Evolutionary conservation across 805 yeast genomes (phyloP).

Genomic region (Barnettozyma botsteinii): DNA sequence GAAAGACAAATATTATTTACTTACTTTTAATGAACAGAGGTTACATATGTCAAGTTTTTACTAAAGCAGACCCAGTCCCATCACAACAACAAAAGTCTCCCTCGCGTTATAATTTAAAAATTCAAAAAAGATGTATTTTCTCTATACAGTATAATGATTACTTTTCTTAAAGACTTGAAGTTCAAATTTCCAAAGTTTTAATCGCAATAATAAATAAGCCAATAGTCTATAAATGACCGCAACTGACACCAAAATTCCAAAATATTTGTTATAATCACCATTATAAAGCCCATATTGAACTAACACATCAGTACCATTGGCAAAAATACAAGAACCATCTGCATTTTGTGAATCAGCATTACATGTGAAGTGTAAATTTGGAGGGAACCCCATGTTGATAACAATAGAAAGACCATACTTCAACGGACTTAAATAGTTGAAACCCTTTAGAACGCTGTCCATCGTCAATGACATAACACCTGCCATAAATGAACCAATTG

Average conservation of each 20-base stretch:
- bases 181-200: conserved; percentile 20
- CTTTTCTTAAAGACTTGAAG: conserved; percentile 12
- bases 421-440: conserved; percentile 74
- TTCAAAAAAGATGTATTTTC: too few relatives aligned
- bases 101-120: too few relatives aligned
- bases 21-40: too few relatives aligned
- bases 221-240: conserved; percentile 37
- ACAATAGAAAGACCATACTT: conserved; percentile 57
- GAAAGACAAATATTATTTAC: too few relatives aligned
- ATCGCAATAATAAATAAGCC: conserved; percentile 26
- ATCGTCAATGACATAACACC: conserved; percentile 78
- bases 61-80: not conserved
- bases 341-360: conserved; percentile 25
- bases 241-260: conserved; percentile 35
- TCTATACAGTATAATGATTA: not conserved
- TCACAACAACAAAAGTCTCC: not conserved
- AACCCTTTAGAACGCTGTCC: conserved; percentile 60
- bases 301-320: conserved; percentile 51
- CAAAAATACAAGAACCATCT: conserved; percentile 41
- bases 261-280: conserved; percentile 29
- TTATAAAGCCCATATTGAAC: conserved; percentile 35
- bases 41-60: too few relatives aligned
- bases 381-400: conserved; percentile 49
- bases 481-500: conserved; percentile 76
- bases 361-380: conserved; percentile 47